These are phyloP conservation scores for Alternaria sp. DNA, from an alignment of 2,329 filamentous ascomycete genomes.

Conservation along the genomic window DNA sequence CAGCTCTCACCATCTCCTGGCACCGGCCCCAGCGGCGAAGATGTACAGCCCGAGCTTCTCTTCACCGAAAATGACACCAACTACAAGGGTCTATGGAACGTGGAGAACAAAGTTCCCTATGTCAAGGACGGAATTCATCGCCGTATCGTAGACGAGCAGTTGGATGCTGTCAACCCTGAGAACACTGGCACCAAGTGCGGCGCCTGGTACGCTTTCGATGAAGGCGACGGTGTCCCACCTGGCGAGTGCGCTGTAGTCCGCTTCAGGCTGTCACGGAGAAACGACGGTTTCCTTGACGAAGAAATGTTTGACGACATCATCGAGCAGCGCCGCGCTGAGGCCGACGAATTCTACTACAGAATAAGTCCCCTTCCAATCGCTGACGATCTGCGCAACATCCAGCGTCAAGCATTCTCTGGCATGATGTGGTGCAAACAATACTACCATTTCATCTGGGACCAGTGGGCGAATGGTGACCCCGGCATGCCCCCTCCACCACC, in stretches of 20 bases:
- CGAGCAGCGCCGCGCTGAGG: slow-evolving; percentile 84
- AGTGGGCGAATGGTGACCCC: slow-evolving; percentile 96
- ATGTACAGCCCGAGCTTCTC: slow-evolving; percentile 83
- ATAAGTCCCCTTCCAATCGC: slow-evolving; percentile 93
- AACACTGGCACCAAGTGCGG: slow-evolving; percentile 85
- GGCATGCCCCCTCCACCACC: slow-evolving; percentile 85
- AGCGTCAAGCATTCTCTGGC: slow-evolving; percentile 90
- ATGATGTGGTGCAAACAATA: slow-evolving; percentile 99
- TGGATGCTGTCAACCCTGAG: slow-evolving; percentile 80
- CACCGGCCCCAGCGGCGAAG: slow-evolving; percentile 77
- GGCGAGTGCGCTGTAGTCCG: slow-evolving; percentile 95
- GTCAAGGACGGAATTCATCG: slow-evolving; percentile 97
- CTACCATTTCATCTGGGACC: slow-evolving; percentile 96
- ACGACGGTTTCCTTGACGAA: slow-evolving; percentile 84
- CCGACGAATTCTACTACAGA: slow-evolving; percentile 94
- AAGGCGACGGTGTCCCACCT: slow-evolving; percentile 83
- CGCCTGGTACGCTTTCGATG: slow-evolving; percentile 92
- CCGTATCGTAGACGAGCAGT: slow-evolving; percentile 82
- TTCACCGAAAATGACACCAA: slow-evolving; percentile 99
- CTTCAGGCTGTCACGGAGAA: slow-evolving; percentile 82
- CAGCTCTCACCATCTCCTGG: slow-evolving; percentile 90
- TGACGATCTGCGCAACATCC: slow-evolving; percentile 92
- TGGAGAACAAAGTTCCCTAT: slow-evolving; percentile 77
- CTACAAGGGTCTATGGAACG: slow-evolving; percentile 76
- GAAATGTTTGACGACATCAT: slow-evolving; percentile 91